Evolutionary conservation across 1,284 basidiomycete species (phyloP).

Genomic region (Ustilago curta): DNA sequence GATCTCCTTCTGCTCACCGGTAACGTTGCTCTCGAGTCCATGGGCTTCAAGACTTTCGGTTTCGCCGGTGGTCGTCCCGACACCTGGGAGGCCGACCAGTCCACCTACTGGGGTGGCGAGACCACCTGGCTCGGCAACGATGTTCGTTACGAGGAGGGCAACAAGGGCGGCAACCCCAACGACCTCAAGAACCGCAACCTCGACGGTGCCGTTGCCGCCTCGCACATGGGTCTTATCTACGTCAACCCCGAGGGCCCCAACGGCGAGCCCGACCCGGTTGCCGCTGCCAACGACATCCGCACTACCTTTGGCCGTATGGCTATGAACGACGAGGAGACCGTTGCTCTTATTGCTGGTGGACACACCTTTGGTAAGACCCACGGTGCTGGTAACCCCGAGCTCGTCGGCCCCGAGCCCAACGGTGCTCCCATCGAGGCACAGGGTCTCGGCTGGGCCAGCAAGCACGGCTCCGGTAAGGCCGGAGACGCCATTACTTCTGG

Average conservation of each 20-base stretch:
- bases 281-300: conserved; percentile 43
- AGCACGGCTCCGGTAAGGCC: conserved; percentile 37
- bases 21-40: conserved; percentile 48
- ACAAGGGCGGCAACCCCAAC: conserved; percentile 33
- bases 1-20: conserved; percentile 37
- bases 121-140: conserved; percentile 50
- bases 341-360: conserved; percentile 47
- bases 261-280: conserved; percentile 37
- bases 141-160: conserved; percentile 40
- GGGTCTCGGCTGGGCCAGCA: conserved; percentile 39
- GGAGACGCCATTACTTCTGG: conserved; percentile 40
- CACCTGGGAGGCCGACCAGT: conserved; percentile 50
- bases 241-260: conserved; percentile 52
- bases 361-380: conserved; percentile 51
- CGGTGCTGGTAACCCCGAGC: conserved; percentile 41
- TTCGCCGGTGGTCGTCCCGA: conserved; percentile 44
- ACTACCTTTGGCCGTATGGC: conserved; percentile 50
- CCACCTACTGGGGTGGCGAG: conserved; percentile 51
- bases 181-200: conserved; percentile 47
- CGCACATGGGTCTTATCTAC: conserved; percentile 50
- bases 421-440: conserved; percentile 37
- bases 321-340: conserved; percentile 48
- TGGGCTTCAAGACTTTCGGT: conserved; percentile 51
- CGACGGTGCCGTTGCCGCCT: conserved; percentile 27
- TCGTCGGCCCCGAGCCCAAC: conserved; percentile 45